phyloP scores from a whole-genome alignment of 129 eudicot genomes.

The Mikania micrantha region DNA sequence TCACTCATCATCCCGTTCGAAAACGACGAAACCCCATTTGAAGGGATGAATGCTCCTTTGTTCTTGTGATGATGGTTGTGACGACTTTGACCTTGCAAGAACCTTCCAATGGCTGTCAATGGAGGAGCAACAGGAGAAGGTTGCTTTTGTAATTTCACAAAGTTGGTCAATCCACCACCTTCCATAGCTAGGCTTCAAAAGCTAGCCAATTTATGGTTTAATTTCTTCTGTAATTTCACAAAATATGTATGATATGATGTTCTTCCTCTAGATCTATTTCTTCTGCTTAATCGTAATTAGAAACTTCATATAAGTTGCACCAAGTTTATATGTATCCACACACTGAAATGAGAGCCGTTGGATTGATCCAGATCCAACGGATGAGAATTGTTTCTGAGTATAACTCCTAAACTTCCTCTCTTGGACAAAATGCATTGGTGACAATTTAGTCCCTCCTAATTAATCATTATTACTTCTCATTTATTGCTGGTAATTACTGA shows the following conservation, averaged over 20 bases:
- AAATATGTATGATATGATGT: too few relatives aligned
- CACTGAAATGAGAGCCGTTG: conserved; percentile 28
- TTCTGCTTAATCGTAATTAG: background rate
- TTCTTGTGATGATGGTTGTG: conserved; percentile 30
- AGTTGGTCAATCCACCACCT: conserved; percentile 25
- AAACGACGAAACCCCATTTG: conserved; percentile 16
- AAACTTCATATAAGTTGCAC: conserved; percentile 19
- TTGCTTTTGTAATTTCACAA: conserved; percentile 18
- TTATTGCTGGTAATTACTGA: conserved; percentile 19
- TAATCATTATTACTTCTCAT: conserved; percentile 19
- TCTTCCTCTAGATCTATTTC: conserved; percentile 14
- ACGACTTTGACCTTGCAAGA: conserved; percentile 47
- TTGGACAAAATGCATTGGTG: conserved; percentile 10
- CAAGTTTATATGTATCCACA: conserved; percentile 14
- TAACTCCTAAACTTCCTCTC: conserved; percentile 48
- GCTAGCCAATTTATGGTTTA: too few relatives aligned
- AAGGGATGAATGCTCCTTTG: conserved; percentile 13
- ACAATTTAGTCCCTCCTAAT: conserved; percentile 11
- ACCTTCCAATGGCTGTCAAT: conserved; percentile 57
- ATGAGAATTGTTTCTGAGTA: conserved; percentile 21
- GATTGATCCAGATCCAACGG: conserved; percentile 29
- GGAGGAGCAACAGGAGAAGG: conserved; percentile 31
- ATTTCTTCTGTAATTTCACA: too few relatives aligned
- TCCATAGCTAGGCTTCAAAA: conserved; percentile 42
- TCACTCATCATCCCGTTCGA: conserved; percentile 3